Conservation (phyloP, 805 yeast genomes). For the Hermanozyma aechmeae region DNA sequence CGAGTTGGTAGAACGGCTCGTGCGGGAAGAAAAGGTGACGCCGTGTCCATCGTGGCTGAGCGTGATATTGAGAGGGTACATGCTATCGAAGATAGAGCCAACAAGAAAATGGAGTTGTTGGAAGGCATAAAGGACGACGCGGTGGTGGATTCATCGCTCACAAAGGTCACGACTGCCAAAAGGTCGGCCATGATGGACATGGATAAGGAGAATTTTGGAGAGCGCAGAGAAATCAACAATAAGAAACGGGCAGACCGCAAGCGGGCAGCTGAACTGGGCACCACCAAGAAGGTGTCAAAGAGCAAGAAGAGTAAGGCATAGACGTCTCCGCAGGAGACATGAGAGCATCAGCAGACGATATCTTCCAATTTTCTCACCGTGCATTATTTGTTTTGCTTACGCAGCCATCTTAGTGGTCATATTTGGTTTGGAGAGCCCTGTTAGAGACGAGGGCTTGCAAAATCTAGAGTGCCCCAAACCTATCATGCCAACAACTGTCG, state of each 20-base stretch:
- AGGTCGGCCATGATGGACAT: conserved; percentile 88
- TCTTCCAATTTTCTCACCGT: too few relatives aligned
- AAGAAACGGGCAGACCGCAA: conserved; percentile 15
- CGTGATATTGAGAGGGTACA: conserved; percentile 74
- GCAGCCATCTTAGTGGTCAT: too few relatives aligned
- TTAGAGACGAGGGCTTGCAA: too few relatives aligned
- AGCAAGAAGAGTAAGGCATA: too few relatives aligned
- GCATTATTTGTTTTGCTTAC: too few relatives aligned
- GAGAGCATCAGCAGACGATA: too few relatives aligned
- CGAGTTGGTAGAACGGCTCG: conserved; percentile 98
- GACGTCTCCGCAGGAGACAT: too few relatives aligned
- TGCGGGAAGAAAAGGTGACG: conserved; percentile 86
- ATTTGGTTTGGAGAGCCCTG: too few relatives aligned
- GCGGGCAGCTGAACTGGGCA: neutral
- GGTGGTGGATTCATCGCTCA: conserved; percentile 65
- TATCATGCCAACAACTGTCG: too few relatives aligned
- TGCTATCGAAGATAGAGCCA: conserved; percentile 80
- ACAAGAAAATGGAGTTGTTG: conserved; percentile 69
- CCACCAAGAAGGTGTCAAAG: neutral
- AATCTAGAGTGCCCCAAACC: too few relatives aligned
- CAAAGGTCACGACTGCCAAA: conserved; percentile 68
- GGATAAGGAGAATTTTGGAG: conserved; percentile 89
- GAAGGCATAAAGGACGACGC: conserved; percentile 64
- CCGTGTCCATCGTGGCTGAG: conserved; percentile 76
- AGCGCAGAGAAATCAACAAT: conserved; percentile 45